phyloP scores from a whole-genome alignment of 83 land plant genomes.

The Larix sibirica region DNA sequence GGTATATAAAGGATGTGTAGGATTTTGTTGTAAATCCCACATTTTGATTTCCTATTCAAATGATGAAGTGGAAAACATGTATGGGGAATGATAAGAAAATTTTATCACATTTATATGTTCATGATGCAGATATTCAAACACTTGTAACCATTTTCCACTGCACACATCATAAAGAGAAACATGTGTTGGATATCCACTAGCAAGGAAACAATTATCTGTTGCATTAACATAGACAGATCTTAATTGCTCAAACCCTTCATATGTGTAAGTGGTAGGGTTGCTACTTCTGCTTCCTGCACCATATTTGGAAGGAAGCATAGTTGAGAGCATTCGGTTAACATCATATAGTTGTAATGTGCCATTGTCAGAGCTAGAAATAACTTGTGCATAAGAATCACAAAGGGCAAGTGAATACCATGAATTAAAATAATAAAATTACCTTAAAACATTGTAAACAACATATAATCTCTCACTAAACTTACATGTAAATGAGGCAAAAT shows the following conservation, averaged over 20 bases:
- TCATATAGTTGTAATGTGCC: slow-evolving; percentile 77
- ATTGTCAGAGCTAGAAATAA: slow-evolving; percentile 88
- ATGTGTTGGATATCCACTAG: slow-evolving; percentile 83
- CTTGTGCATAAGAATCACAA: slow-evolving; percentile 28
- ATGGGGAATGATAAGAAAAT: slow-evolving; percentile 86
- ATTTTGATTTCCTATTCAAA: slow-evolving; percentile 84
- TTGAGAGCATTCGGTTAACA: slow-evolving; percentile 53
- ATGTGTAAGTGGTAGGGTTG: slow-evolving; percentile 50
- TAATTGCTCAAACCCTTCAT: slow-evolving; percentile 78
- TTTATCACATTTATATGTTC: slow-evolving; percentile 89
- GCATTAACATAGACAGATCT: slow-evolving; percentile 90
- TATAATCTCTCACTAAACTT: too few species aligned
- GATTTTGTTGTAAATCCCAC: slow-evolving; percentile 87
- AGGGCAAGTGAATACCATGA: too few species aligned
- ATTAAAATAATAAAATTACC: too few species aligned
- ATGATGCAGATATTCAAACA: slow-evolving; percentile 61
- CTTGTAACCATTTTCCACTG: slow-evolving; percentile 68
- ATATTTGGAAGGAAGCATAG: background rate
- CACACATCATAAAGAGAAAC: slow-evolving; percentile 80
- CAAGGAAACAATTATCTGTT: slow-evolving; percentile 73
- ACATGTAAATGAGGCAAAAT: too few species aligned
- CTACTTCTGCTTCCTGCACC: slow-evolving; percentile 12
- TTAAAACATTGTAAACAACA: too few species aligned
- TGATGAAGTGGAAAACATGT: slow-evolving; percentile 73
- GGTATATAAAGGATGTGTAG: slow-evolving; percentile 64